Conservation (phyloP, 495 filamentous ascomycete genomes). For the Penicillium bialowiezense region DNA sequence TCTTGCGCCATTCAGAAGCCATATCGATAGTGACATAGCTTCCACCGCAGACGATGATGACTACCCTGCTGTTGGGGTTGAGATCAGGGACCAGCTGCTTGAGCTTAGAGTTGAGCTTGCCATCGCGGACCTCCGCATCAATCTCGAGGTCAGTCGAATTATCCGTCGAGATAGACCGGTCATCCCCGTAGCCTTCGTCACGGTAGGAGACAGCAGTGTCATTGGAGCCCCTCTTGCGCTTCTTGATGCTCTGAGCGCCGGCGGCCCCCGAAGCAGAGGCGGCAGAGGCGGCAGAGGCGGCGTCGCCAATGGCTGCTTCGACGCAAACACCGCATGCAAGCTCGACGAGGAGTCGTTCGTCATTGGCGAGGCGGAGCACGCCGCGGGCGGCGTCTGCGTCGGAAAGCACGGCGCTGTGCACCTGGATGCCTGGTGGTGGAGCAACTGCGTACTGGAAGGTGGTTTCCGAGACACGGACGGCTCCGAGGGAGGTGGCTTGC, state of each 20-base stretch:
- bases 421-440: conserved; percentile 40
- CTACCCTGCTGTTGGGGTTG: conserved; percentile 62
- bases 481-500: conserved; percentile 77
- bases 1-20: conserved; percentile 59
- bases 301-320: conserved; percentile 51
- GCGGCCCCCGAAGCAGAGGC: conserved; percentile 10
- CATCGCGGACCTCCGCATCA: conserved; percentile 11
- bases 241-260: conserved; percentile 26
- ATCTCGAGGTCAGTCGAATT: conserved; percentile 30
- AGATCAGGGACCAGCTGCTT: conserved; percentile 58
- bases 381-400: conserved; percentile 81
- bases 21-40: conserved; percentile 68
- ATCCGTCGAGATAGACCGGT: conserved; percentile 34
- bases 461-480: conserved; percentile 65
- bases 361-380: conserved; percentile 73
- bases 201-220: conserved; percentile 11
- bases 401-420: conserved; percentile 66
- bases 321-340: conserved; percentile 77
- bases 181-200: conserved; percentile 44
- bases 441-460: conserved; percentile 61
- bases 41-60: conserved; percentile 86
- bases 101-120: conserved; percentile 46
- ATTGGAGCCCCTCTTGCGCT: conserved; percentile 32
- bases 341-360: conserved; percentile 78
- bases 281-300: conserved; percentile 16